Evolutionary conservation across 73 alveolate species (phyloP).

Genomic region (Urostyla sp.): DNA sequence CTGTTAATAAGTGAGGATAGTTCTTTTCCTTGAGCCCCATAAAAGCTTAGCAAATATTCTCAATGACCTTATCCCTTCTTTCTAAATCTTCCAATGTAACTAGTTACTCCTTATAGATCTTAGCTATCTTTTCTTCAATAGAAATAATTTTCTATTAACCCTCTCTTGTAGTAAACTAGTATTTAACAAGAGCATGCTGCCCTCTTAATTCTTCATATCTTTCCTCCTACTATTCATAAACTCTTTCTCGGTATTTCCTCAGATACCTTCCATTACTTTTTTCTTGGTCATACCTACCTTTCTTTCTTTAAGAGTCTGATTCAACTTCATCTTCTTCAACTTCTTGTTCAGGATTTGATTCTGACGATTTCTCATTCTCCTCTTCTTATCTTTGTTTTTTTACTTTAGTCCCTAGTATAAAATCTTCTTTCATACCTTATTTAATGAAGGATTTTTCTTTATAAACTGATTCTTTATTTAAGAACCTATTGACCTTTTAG

Average conservation of each 20-base stretch:
- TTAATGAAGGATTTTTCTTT: conserved; percentile 16
- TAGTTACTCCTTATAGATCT: conserved; percentile 23
- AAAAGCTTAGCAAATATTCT: conserved; percentile 13
- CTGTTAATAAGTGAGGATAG: conserved; percentile 21
- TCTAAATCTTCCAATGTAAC: conserved; percentile 18
- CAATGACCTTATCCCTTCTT: conserved; percentile 34
- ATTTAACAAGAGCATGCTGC: neutral
- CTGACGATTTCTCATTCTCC: neutral
- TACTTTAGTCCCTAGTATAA: neutral
- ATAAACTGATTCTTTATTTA: conserved; percentile 1
- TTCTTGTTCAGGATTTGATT: neutral
- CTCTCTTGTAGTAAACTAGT: neutral
- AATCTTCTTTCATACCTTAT: conserved; percentile 33
- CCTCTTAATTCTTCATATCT: neutral
- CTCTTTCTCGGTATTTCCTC: neutral
- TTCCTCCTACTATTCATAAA: neutral
- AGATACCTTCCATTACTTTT: conserved; percentile 1
- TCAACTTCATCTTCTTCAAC: neutral
- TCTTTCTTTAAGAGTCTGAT: neutral
- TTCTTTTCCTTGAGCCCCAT: neutral
- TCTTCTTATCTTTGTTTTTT: neutral
- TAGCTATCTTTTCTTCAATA: conserved; percentile 23
- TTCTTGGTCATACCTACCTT: conserved; percentile 18
- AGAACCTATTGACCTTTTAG: conserved; percentile 39
- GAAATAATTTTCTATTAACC: conserved; percentile 28